Conservation (phyloP, 768 basidiomycete species). For the Collybia sp. region DNA sequence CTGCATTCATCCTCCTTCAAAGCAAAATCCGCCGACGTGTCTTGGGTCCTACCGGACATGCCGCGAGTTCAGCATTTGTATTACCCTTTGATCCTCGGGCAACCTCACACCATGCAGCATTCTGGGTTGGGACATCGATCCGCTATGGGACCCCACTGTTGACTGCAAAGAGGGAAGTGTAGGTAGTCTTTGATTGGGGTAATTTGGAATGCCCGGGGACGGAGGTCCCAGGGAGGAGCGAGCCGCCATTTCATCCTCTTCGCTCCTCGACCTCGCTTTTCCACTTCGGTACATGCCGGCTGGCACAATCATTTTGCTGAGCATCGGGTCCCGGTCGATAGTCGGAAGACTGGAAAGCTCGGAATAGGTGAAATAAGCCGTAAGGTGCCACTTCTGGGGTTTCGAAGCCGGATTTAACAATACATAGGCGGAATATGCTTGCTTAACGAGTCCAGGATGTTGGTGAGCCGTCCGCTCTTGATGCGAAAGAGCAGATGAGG, state of each 20-base stretch:
- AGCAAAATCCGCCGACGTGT: too few relatives aligned
- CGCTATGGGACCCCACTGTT: slow-evolving; percentile 25
- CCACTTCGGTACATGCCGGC: slow-evolving; percentile 41
- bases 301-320: slow-evolving; percentile 41
- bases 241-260: slow-evolving; percentile 21
- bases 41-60: slow-evolving; percentile 12
- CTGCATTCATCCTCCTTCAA: too few relatives aligned
- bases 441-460: slow-evolving; percentile 59
- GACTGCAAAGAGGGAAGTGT: slow-evolving; percentile 32
- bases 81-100: slow-evolving; percentile 58
- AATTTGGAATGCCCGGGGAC: too few relatives aligned
- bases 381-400: slow-evolving; percentile 65
- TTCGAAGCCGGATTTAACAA: slow-evolving; percentile 34
- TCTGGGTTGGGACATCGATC: slow-evolving; percentile 15
- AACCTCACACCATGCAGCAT: slow-evolving; percentile 30
- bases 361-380: slow-evolving; percentile 49
- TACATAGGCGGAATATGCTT: slow-evolving; percentile 69
- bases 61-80: slow-evolving; percentile 50
- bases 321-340: slow-evolving; percentile 37
- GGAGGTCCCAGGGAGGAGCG: slow-evolving; percentile 5
- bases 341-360: slow-evolving; percentile 43
- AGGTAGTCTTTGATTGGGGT: slow-evolving; percentile 20
- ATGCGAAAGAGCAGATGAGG: slow-evolving; percentile 52
- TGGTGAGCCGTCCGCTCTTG: slow-evolving; percentile 49
- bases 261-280: slow-evolving; percentile 35